Percentiles rank a stretch among this genome's conserved stretches.
Evolutionary conservation across 768 basidiomycete genomes (phyloP).

Genomic region (Boletus subparvulus): DNA sequence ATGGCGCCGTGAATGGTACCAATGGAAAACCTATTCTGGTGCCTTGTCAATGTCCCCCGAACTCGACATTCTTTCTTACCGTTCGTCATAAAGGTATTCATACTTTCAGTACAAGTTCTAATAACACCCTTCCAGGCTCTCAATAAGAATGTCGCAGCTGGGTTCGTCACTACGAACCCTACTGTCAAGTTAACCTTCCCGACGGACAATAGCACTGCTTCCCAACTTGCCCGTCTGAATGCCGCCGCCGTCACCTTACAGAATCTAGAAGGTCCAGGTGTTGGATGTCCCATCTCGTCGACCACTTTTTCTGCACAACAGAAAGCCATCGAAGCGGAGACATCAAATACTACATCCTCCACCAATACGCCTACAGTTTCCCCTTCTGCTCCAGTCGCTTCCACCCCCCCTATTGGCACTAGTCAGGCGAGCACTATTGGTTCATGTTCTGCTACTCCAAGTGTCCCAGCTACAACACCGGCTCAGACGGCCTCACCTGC

Average conservation of each 20-base stretch:
- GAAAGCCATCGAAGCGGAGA: slow-evolving; percentile 25
- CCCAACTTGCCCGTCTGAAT: slow-evolving; percentile 56
- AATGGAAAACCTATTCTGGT: slow-evolving; percentile 57
- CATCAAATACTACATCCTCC: not conserved
- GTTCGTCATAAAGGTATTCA: slow-evolving; percentile 28
- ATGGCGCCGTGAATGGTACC: slow-evolving; percentile 58
- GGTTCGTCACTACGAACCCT: slow-evolving; percentile 66
- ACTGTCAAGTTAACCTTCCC: slow-evolving; percentile 60
- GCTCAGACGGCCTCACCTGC: not conserved
- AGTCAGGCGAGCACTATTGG: not conserved
- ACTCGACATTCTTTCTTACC: slow-evolving; percentile 49
- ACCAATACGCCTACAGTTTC: not conserved
- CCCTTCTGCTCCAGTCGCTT: not conserved
- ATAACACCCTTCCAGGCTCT: slow-evolving; percentile 34
- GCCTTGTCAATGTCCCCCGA: slow-evolving; percentile 66
- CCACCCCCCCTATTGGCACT: not conserved
- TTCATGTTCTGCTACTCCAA: not conserved
- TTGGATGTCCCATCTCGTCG: slow-evolving; percentile 64
- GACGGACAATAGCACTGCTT: slow-evolving; percentile 50
- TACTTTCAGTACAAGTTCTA: slow-evolving; percentile 3
- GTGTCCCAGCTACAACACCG: not conserved
- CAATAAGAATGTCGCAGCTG: slow-evolving; percentile 57
- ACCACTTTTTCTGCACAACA: slow-evolving; percentile 54
- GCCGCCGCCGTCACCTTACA: slow-evolving; percentile 68
- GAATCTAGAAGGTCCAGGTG: slow-evolving; percentile 66